Conservation (phyloP, 805 yeast genomes). For the Saccharomycopsis amapae region DNA sequence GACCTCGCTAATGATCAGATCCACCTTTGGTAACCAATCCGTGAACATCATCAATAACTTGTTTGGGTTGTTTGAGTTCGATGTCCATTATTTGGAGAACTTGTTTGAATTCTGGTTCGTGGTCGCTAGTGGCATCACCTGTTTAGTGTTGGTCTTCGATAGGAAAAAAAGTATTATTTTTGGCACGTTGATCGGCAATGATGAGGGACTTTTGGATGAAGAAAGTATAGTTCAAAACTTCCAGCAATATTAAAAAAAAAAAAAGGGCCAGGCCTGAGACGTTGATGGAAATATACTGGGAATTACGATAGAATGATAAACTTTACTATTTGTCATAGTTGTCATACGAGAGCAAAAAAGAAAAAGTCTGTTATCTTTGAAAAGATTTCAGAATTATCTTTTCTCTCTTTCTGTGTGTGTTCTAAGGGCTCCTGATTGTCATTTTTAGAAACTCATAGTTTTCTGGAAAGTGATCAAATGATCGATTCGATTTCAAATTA, state of each 20-base stretch:
- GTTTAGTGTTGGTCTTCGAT: background rate
- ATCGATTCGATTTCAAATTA: too few species aligned
- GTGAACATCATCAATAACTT: constrained; percentile 10
- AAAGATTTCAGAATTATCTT: too few species aligned
- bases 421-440: too few species aligned
- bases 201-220: background rate
- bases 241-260: background rate
- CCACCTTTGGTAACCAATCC: constrained; percentile 12
- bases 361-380: too few species aligned
- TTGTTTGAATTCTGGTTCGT: constrained; percentile 17
- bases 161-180: background rate
- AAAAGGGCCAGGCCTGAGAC: too few species aligned
- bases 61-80: constrained; percentile 4
- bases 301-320: too few species aligned
- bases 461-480: too few species aligned
- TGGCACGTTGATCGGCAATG: background rate
- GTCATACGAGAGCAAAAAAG: too few species aligned
- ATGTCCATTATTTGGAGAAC: constrained; percentile 15
- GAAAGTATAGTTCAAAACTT: background rate
- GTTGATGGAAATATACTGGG: background rate
- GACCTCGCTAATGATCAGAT: constrained; percentile 16
- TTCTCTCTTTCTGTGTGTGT: too few species aligned
- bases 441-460: too few species aligned
- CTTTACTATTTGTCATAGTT: too few species aligned
- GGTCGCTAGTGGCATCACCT: constrained; percentile 7